These are phyloP conservation scores for Phytophthora nicotianae DNA, from an alignment of 352 stramenopile species.

Conservation along the genomic window DNA sequence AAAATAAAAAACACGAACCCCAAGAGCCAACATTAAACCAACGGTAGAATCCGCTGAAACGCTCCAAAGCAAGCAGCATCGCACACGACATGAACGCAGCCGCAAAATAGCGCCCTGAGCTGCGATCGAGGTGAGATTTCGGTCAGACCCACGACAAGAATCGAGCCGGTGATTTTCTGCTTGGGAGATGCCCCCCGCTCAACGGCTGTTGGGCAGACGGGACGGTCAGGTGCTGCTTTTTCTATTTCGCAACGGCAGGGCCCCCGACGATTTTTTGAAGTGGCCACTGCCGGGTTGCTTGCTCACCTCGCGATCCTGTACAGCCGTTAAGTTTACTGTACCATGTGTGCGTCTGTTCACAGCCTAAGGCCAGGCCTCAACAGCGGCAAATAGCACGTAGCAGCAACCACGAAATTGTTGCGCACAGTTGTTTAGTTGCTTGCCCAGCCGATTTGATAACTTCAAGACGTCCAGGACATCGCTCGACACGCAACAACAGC, in stretches of 20 bases:
- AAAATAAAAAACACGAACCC: constrained; percentile 21
- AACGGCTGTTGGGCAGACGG: constrained; percentile 13
- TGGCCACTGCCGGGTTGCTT: constrained; percentile 23
- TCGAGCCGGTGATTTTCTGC: constrained; percentile 20
- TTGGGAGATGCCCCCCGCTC: constrained; percentile 20
- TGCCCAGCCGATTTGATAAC: constrained; percentile 11
- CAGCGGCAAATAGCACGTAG: not conserved
- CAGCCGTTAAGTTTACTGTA: constrained; percentile 16
- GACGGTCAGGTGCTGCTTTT: constrained; percentile 5
- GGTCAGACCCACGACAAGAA: constrained; percentile 4
- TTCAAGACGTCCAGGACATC: constrained; percentile 22
- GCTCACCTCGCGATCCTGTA: constrained; percentile 30
- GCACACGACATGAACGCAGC: not conserved
- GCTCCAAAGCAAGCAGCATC: not conserved
- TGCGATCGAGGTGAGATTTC: constrained; percentile 7
- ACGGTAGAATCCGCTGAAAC: constrained; percentile 24
- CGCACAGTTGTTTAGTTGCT: not conserved
- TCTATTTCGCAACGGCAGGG: constrained; percentile 34
- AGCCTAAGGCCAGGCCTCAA: not conserved
- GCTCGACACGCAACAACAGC: constrained; percentile 21
- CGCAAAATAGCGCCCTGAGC: not conserved
- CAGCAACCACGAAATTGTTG: not conserved
- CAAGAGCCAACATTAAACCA: too few relatives aligned
- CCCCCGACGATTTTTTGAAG: constrained; percentile 16
- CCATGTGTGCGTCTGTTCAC: constrained; percentile 11